Evolutionary conservation across 352 stramenopile genomes (phyloP).

Genomic region (Phytopythium montanum): DNA sequence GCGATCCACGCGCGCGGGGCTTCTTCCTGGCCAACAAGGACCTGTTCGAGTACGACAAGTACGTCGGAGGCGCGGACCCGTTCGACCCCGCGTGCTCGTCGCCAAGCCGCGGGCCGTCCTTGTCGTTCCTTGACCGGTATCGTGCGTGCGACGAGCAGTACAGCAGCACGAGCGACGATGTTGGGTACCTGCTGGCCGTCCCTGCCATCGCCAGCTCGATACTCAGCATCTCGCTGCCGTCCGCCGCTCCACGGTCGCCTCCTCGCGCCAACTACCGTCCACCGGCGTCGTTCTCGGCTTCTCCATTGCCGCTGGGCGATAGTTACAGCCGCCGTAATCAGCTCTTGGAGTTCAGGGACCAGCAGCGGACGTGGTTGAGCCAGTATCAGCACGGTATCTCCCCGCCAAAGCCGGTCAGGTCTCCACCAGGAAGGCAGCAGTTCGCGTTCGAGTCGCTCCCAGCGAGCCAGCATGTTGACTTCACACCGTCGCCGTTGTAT

Average conservation of each 20-base stretch:
- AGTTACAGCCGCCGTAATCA: background rate
- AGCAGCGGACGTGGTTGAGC: background rate
- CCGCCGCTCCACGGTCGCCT: background rate
- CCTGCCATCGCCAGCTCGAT: background rate
- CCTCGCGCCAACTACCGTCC: background rate
- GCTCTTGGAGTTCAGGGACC: background rate
- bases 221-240: background rate
- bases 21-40: conserved; percentile 66
- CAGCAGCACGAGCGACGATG: background rate
- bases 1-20: conserved; percentile 5
- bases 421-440: background rate
- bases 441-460: background rate
- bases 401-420: background rate
- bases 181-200: background rate
- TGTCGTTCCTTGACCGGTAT: conserved; percentile 53
- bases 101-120: conserved; percentile 4
- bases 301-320: no score
- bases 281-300: background rate
- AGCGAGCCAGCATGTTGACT: background rate
- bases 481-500: background rate
- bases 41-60: conserved; percentile 66
- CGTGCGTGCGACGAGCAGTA: conserved; percentile 26
- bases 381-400: background rate
- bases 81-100: conserved; percentile 8
- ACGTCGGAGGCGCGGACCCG: conserved; percentile 25